phyloP scores from a whole-genome alignment of 2,329 filamentous ascomycete genomes.

The Aspergillus caelatus region DNA sequence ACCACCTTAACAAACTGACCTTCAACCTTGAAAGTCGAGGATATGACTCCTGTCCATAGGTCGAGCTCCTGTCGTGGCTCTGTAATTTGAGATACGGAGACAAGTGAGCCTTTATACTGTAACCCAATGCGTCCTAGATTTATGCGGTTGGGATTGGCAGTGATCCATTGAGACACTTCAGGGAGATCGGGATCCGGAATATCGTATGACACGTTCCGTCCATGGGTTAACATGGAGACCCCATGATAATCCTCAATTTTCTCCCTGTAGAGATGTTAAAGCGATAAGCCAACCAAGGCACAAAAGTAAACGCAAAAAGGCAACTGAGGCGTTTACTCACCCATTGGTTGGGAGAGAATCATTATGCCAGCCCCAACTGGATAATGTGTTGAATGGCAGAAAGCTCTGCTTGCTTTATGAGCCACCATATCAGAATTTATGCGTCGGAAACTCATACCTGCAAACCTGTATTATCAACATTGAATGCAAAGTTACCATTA shows the following conservation, averaged over 20 bases:
- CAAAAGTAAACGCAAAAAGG: not conserved
- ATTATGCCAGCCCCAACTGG: constrained; percentile 22
- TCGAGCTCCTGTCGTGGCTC: constrained; percentile 15
- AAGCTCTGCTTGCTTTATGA: constrained; percentile 8
- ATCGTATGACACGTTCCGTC: constrained; percentile 19
- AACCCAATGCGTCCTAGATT: constrained; percentile 19
- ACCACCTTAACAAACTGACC: constrained; percentile 11
- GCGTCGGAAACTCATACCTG: constrained; percentile 2
- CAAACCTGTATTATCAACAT: constrained; percentile 20
- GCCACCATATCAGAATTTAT: too few relatives aligned
- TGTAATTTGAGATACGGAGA: not conserved
- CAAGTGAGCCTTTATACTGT: constrained; percentile 6
- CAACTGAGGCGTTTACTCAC: not conserved
- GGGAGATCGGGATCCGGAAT: constrained; percentile 18
- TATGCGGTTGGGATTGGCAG: constrained; percentile 19
- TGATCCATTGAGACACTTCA: constrained; percentile 18
- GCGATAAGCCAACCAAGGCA: too few relatives aligned
- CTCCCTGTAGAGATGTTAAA: not conserved
- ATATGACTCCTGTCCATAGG: constrained; percentile 18
- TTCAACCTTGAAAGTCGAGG: constrained; percentile 12
- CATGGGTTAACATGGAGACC: constrained; percentile 13
- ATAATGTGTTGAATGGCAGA: constrained; percentile 20
- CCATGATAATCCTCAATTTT: constrained; percentile 14
- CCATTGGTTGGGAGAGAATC: constrained; percentile 17
- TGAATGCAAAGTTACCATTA: constrained; percentile 22